Base-by-base conservation (phyloP, 2,329 filamentous ascomycete genomes). In the Botrytis porri region DNA sequence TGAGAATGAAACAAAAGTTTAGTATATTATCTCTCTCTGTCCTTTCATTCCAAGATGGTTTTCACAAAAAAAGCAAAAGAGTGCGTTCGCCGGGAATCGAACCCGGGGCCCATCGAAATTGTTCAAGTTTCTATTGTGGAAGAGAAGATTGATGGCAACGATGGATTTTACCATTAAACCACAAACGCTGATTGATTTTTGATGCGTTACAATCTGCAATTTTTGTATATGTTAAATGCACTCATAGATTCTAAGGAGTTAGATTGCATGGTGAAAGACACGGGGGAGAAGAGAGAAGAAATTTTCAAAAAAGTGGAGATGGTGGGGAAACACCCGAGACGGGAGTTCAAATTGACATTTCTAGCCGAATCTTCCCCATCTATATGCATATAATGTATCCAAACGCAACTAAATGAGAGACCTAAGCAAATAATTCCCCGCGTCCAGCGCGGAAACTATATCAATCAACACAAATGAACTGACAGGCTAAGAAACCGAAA, bases 131-230 rank as follows among this genome's bases (percentile, higher is more conserved):
- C 0, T 10, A 20, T 22, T 8, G 8, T 4, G n/a, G 25, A 16
- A 22, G 43, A 22, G 2, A 9, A 9, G n/a, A 9, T 18, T 16
- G 45, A 64, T 74, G 73, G 73, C 73, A 74, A 74, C 59, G 66
- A 73, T 69, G 57, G 67, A 74, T 74, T 74, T 73, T 75, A 73
- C 73, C 65, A 73, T 43, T 74, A 74, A 74, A 74, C 73, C 73
- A 72, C 73, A 74, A 74, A 73, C 73, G 73, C 73, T 62, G 3
- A 22, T 4, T 22, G 6, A 1, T 41, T 41, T 4, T 8, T 18
- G 18, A 18, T 14, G n/a, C n/a, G n/a, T n/a, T n/a, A n/a, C n/a
- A n/a, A n/a, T n/a, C n/a, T n/a, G n/a, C n/a, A n/a, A n/a, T n/a
- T n/a, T n/a, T n/a, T n/a, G n/a, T n/a, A 45, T 45, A 48, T 51